Percentiles rank a stretch among this genome's conserved stretches.
Evolutionary conservation across 2,329 filamentous ascomycete genomes (phyloP).

Genomic region (Botrytis fabae): DNA sequence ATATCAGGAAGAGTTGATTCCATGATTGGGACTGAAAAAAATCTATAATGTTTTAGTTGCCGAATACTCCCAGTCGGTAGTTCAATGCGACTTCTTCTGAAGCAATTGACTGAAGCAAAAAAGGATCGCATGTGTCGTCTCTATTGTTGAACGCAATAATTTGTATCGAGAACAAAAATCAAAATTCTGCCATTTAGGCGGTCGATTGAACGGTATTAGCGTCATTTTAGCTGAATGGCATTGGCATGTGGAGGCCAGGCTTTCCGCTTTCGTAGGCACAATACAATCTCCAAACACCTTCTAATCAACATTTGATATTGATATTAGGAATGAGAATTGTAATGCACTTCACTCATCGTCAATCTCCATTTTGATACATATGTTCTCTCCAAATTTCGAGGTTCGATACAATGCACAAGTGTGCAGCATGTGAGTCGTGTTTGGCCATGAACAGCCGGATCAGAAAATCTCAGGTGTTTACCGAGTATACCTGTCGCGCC

Average conservation of each 20-base stretch:
- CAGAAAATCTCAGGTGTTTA: background rate
- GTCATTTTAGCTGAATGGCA: background rate
- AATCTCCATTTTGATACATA: background rate
- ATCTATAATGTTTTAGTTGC: background rate
- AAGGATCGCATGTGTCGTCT: constrained; percentile 6
- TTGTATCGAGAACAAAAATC: constrained; percentile 15
- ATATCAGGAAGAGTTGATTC: constrained; percentile 33
- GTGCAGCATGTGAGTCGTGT: background rate
- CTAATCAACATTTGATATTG: background rate
- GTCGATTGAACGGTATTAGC: background rate
- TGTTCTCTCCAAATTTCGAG: background rate
- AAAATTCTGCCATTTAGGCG: constrained; percentile 13
- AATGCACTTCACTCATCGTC: background rate
- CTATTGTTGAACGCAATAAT: background rate
- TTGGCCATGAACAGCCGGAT: background rate
- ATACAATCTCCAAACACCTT: background rate
- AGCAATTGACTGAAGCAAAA: constrained; percentile 10
- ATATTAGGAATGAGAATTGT: background rate
- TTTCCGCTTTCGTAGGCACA: background rate
- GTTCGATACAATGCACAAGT: background rate
- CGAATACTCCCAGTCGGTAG: background rate
- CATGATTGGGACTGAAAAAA: constrained; percentile 5
- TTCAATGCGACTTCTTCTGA: constrained; percentile 2
- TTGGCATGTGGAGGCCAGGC: background rate
- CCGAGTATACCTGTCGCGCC: background rate